Evolutionary conservation across 2,329 filamentous ascomycete species (phyloP), one percentile per base, ranked within the genome.

Genomic region (Chaetothyriales sp.): DNA sequence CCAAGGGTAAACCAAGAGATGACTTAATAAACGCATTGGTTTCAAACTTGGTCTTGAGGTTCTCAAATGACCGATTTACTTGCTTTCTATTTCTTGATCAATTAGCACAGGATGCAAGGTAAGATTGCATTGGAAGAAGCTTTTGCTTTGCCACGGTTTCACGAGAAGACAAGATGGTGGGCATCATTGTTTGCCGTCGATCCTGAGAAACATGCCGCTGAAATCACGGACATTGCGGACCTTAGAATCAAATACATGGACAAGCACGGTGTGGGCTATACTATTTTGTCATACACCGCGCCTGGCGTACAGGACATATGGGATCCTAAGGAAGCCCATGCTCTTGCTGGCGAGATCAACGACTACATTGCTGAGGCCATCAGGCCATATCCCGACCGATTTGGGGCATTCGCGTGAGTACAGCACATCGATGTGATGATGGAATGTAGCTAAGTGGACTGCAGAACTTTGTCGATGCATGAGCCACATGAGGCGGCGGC

Each of bases 121-220:
- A 53, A 53, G 37, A 44, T 53, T 22, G 47, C 51, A 6, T 45
- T 60, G 19, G 58, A 60, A 46, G 58, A 60, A 43, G 54, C 54
- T n/a, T 60, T 60, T 49, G 51, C 52, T 18, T 50, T 60, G 15
- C 58, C 80, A 45, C 73, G 77, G 33, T 72, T 81, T 55, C 69
- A 74, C 46, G 76, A 81, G 56, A 76, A 75, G 64, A 78, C 76
- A 4, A 68, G 69, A 58, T 81, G 78, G 77, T 81, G 78, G 78
- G 80, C 79, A 1, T 66, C 69, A 4, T 64, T 82, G 19, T 83
- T 82, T 61, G 73, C 77, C 13, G 69, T 74, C n/a, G 73, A 82
- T 56, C 69, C 76, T 1, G 76, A 25, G 9, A 77, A 75, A 63
- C 78, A 82, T 55, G 71, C 73, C 51, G 68, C 65, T 22, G 77